Evolutionary conservation across 495 filamentous ascomycete genomes (phyloP).

Genomic region (Neurospora sp.): DNA sequence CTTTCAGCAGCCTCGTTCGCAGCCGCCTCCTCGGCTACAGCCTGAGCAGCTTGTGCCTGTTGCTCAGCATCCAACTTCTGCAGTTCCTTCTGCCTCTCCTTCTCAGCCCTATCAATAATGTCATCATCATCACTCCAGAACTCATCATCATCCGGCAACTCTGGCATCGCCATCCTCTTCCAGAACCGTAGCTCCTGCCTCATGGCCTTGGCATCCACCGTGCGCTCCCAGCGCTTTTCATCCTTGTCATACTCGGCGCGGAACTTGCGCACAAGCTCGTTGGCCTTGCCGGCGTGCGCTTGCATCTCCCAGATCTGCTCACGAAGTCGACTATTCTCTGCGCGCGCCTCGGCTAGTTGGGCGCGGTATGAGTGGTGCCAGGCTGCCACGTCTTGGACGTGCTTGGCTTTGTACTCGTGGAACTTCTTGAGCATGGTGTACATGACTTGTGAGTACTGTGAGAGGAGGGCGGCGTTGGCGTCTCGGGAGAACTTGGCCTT

Average conservation of each 20-base stretch:
- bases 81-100: constrained; percentile 32
- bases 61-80: constrained; percentile 27
- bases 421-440: constrained; percentile 40
- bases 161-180: constrained; percentile 46
- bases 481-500: constrained; percentile 39
- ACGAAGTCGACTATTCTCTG: constrained; percentile 44
- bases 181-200: constrained; percentile 43
- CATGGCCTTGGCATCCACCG: constrained; percentile 29
- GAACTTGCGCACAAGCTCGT: constrained; percentile 38
- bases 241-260: constrained; percentile 38
- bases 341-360: constrained; percentile 45
- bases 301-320: constrained; percentile 49
- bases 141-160: constrained; percentile 37
- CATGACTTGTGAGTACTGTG: constrained; percentile 35
- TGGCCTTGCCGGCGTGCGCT: constrained; percentile 37
- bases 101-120: constrained; percentile 41
- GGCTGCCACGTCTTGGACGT: constrained; percentile 37
- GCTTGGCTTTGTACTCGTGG: constrained; percentile 43
- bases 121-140: constrained; percentile 49
- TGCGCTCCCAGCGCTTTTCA: constrained; percentile 33
- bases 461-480: constrained; percentile 40
- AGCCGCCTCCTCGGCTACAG: constrained; percentile 6
- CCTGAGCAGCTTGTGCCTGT: constrained; percentile 20
- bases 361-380: constrained; percentile 48
- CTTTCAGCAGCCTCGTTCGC: not conserved